phyloP scores from a whole-genome alignment of 331 rosid genomes.

The Malus hybrid region DNA sequence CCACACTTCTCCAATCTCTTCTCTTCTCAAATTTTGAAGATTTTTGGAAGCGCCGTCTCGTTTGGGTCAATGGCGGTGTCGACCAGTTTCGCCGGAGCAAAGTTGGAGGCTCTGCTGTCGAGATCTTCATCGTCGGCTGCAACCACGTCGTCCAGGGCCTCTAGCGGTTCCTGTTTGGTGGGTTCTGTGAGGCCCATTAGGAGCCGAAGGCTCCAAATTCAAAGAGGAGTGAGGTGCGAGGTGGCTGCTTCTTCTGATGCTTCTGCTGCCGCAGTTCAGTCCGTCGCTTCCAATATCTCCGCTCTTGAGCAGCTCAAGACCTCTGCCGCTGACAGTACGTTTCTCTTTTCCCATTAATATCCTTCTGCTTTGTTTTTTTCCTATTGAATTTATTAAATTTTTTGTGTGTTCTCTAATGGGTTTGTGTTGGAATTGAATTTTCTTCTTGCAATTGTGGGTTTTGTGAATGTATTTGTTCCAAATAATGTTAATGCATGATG shows the following conservation, averaged over 20 bases:
- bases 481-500: not conserved
- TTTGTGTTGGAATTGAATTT: not conserved
- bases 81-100: slow-evolving; percentile 58
- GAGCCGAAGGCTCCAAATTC: slow-evolving; percentile 27
- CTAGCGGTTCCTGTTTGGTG: slow-evolving; percentile 17
- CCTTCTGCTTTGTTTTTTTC: not conserved
- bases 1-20: not conserved
- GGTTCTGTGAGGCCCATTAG: slow-evolving; percentile 21
- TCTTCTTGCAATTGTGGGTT: not conserved
- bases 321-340: slow-evolving; percentile 76
- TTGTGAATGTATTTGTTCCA: not conserved
- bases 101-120: slow-evolving; percentile 55
- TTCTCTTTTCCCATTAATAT: not conserved
- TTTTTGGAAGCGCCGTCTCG: not conserved
- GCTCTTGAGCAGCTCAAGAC: slow-evolving; percentile 87
- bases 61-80: slow-evolving; percentile 67
- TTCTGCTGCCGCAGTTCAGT: slow-evolving; percentile 30
- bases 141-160: slow-evolving; percentile 25
- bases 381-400: not conserved
- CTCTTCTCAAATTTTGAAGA: slow-evolving; percentile 12
- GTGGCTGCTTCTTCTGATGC: slow-evolving; percentile 34
- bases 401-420: not conserved
- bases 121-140: slow-evolving; percentile 29
- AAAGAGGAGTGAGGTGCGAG: slow-evolving; percentile 61
- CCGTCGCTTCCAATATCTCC: slow-evolving; percentile 33